Conservation (phyloP, 371 early-diverging fungal species). For the Apophysomyces sp. region DNA sequence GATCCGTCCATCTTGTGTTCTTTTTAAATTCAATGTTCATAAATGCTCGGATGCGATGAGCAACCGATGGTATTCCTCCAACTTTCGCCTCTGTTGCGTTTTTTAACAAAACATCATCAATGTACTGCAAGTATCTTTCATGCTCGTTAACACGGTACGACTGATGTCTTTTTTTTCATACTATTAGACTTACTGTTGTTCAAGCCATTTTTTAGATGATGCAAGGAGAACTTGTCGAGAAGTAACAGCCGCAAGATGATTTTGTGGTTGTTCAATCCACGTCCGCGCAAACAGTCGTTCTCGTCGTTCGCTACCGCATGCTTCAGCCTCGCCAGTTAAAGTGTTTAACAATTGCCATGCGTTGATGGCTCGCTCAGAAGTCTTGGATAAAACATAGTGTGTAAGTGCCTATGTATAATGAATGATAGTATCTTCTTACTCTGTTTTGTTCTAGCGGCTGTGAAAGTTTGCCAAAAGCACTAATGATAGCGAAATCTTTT, state of each 20-base stretch:
- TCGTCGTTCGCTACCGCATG: not conserved
- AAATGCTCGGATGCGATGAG: constrained; percentile 65
- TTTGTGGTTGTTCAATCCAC: not conserved
- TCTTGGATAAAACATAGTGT: not conserved
- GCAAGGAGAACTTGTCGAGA: constrained; percentile 2
- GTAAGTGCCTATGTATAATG: not conserved
- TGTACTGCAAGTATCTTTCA: constrained; percentile 44
- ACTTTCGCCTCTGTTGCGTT: constrained; percentile 63
- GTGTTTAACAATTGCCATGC: constrained; percentile 9
- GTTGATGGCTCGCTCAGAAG: constrained; percentile 3
- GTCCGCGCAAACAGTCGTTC: not conserved
- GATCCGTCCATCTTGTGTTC: constrained; percentile 47
- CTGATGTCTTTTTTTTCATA: too few species aligned
- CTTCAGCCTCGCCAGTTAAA: constrained; percentile 1
- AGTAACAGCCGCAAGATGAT: not conserved
- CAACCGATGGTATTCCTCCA: constrained; percentile 71
- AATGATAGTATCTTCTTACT: not conserved
- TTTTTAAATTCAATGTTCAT: constrained; percentile 61
- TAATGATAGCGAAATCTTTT: constrained; percentile 7
- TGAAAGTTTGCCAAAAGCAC: constrained; percentile 3
- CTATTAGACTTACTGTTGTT: constrained; percentile 16
- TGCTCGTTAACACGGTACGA: not conserved
- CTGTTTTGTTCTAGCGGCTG: constrained; percentile 7
- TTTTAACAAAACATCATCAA: constrained; percentile 57
- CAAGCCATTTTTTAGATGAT: constrained; percentile 10